These are phyloP conservation scores for Mycena crocata DNA, from an alignment of 768 basidiomycete genomes.

Conservation along the genomic window DNA sequence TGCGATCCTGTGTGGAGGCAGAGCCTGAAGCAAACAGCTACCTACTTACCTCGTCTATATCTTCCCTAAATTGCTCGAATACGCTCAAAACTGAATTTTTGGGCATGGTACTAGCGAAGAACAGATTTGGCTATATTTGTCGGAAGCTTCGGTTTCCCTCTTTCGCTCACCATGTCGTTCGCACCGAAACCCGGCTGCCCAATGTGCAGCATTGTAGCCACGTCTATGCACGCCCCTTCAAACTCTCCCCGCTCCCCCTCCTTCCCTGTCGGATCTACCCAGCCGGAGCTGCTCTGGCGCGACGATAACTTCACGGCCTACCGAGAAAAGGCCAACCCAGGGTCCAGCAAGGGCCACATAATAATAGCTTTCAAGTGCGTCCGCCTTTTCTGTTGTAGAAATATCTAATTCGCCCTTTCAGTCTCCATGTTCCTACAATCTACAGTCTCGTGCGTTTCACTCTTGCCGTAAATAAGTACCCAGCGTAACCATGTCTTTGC, in stretches of 20 bases:
- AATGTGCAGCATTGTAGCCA: conserved; percentile 78
- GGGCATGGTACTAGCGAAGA: conserved; percentile 13
- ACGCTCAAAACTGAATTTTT: conserved; percentile 41
- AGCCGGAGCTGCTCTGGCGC: conserved; percentile 76
- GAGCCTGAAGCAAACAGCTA: too few relatives aligned
- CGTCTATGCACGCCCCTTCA: conserved; percentile 58
- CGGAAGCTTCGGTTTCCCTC: conserved; percentile 6
- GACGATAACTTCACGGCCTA: conserved; percentile 84
- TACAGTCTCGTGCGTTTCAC: conserved; percentile 70
- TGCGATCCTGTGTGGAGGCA: too few relatives aligned
- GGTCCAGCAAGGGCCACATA: conserved; percentile 79
- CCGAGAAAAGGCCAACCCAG: conserved; percentile 74
- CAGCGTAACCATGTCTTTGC: conserved; percentile 15
- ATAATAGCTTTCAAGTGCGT: conserved; percentile 83
- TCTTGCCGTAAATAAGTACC: conserved; percentile 12
- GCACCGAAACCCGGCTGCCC: conserved; percentile 77
- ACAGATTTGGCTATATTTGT: background rate
- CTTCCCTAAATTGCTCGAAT: conserved; percentile 74
- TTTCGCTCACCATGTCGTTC: conserved; percentile 57
- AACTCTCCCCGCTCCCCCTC: conserved; percentile 59
- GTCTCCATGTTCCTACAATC: conserved; percentile 83
- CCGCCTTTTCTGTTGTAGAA: background rate
- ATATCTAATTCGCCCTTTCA: conserved; percentile 40
- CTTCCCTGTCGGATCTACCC: conserved; percentile 58
- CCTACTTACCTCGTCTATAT: too few relatives aligned